Percentiles rank a stretch among this genome's conserved stretches.
Conservation (phyloP, 139 green algal genomes). For the Microglena sp. region DNA sequence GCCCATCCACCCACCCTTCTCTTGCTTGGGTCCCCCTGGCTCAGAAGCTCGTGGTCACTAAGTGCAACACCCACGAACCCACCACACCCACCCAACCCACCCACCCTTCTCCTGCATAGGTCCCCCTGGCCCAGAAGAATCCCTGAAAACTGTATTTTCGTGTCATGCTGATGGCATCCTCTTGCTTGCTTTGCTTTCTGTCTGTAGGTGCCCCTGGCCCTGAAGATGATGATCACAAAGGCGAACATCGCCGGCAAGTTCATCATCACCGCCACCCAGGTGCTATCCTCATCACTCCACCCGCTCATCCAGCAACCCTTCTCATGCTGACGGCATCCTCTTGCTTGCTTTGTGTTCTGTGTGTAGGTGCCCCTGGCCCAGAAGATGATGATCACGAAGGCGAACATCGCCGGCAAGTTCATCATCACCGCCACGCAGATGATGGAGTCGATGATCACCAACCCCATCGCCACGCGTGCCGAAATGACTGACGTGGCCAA, state of each 20-base stretch:
- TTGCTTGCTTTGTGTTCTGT: too few relatives aligned
- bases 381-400: conserved; percentile 60
- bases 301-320: too few relatives aligned
- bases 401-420: conserved; percentile 52
- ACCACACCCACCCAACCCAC: too few relatives aligned
- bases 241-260: conserved; percentile 62
- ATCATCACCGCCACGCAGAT: conserved; percentile 38
- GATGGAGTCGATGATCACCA: conserved; percentile 44
- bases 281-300: too few relatives aligned
- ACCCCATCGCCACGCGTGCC: conserved; percentile 58
- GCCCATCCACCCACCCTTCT: background rate
- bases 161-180: too few relatives aligned
- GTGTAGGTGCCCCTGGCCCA: conserved; percentile 37
- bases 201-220: conserved; percentile 25
- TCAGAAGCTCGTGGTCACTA: conserved; percentile 53
- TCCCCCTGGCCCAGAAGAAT: too few relatives aligned
- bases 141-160: too few relatives aligned
- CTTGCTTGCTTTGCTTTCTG: too few relatives aligned
- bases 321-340: too few relatives aligned
- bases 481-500: conserved; percentile 88
- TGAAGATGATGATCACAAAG: too few relatives aligned
- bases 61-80: conserved; percentile 59
- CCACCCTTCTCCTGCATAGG: too few relatives aligned
- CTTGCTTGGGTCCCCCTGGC: conserved; percentile 2
- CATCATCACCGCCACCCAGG: conserved; percentile 49